Evolutionary conservation across 2,329 filamentous ascomycete species (phyloP).

Genomic region (Pseudogymnoascus pannorum): DNA sequence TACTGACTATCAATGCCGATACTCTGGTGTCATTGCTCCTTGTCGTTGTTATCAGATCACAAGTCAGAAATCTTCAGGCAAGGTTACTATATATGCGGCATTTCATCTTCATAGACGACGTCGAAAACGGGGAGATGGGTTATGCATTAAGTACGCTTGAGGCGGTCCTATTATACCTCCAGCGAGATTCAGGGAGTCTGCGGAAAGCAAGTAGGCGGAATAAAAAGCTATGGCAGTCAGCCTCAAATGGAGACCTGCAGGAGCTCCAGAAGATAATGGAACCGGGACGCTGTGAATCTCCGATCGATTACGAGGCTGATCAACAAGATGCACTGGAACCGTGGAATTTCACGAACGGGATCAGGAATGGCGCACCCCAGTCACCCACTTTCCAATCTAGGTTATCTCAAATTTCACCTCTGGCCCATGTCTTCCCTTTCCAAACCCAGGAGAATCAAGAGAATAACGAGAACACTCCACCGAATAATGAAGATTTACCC

Average conservation of each 20-base stretch:
- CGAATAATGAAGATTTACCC: conserved; percentile 28
- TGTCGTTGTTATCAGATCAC: conserved; percentile 85
- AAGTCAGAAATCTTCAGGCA: conserved; percentile 80
- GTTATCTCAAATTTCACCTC: conserved; percentile 28
- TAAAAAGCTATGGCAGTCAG: conserved; percentile 78
- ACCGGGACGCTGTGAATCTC: conserved; percentile 40
- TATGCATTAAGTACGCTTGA: conserved; percentile 96
- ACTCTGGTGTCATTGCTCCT: conserved; percentile 85
- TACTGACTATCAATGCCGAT: conserved; percentile 68
- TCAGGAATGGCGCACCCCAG: neutral
- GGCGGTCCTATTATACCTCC: conserved; percentile 82
- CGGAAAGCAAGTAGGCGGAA: conserved; percentile 82
- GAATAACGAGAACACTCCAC: conserved; percentile 29
- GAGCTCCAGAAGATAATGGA: conserved; percentile 76
- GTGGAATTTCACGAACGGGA: conserved; percentile 6
- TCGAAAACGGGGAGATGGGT: conserved; percentile 91
- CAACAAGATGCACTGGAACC: neutral
- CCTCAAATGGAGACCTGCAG: conserved; percentile 66
- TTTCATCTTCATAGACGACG: conserved; percentile 96
- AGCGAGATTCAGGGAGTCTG: conserved; percentile 71
- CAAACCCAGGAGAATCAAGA: conserved; percentile 53
- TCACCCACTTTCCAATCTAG: conserved; percentile 9
- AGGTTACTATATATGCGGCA: conserved; percentile 91
- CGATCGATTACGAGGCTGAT: conserved; percentile 33
- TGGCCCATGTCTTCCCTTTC: conserved; percentile 89